Base-by-base conservation (phyloP, 2,329 filamentous ascomycete species). In the Aureobasidium sp. region DNA sequence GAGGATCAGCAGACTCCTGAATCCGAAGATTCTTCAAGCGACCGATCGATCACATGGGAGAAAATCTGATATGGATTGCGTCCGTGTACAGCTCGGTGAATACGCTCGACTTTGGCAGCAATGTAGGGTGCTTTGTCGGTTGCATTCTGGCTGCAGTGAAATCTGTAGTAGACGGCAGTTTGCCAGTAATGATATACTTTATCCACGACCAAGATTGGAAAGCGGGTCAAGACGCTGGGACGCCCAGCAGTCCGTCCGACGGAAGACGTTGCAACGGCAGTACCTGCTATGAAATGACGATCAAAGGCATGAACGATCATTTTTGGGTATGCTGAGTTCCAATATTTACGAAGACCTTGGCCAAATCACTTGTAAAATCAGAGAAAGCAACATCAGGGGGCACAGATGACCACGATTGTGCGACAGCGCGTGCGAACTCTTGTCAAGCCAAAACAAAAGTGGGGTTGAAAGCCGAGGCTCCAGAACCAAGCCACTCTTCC, bases 41-140 rank as follows among this genome's bases (percentile, higher is more conserved):
- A 75, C 64, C 76, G 76, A 62, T 78, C 76, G 65, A 72, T 78
- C 64, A 76, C 77, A 61, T 78, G 77, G 78, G 78, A 79, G 67
- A 76, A 75, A 67, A 67, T 80, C 27, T 77, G 78, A 36, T 15
- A 27, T 44, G 9, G 15, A 20, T 15, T 12, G 34, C 17, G 12
- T n/a, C n/a, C 47, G 32, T 23, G 48, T 51, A 34, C n/a, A 26
- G 20, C 20, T 52, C 34, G 15, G 34, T 13, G 34, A 39, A 17
- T 7, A 32, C 9, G 51, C 9, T 32, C 37, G 32, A 7, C 9
- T 29, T 2, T n/a, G 17, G 27, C 41, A 46, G 36, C 29, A 44
- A 26, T 13, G 6, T 5, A 44, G n/a, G 27, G 27, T 26, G n/a
- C 23, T 46, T 41, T 46, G 9, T 57, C 39, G 53, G 27, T 2